Base-by-base conservation (phyloP, 2,329 filamentous ascomycete species). In the Exophiala xenobiotica region DNA sequence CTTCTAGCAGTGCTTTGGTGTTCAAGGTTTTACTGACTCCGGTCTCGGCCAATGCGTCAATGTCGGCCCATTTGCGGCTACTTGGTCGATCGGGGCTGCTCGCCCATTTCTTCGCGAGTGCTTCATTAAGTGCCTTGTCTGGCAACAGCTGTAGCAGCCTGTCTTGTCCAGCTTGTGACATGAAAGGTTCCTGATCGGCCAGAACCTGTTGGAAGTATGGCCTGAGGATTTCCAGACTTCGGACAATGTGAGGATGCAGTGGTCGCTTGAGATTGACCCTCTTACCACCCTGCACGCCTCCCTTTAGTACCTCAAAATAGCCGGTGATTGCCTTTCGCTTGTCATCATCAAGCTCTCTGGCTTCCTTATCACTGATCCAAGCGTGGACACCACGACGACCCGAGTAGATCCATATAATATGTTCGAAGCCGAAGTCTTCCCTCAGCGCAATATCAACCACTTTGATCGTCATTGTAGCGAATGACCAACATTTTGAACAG, bases 361-460 rank as follows among this genome's bases (percentile, higher is more conserved):
- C 93, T 51, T 86, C 85, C 65, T 87, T 88, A 68, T 99, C 93
- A 67, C 92, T 97, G 8, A 99, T 88, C 93, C 93, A 99, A 4
- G 93, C 93, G 83, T 99, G 93, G 23, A 88, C 91, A 74, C 93
- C 93, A 79, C 93, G 83, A 70, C 93, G 87, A 61, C 93, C 93
- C 0, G 93, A 99, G 71, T 99, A 99, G 5, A 99, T 91, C 93
- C 93, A 99, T 70, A 99, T 79, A 65, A 99, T 92, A 70, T 99
- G 92, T 66, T 88, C 85, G 72, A 96, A 99, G 39, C 91, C 93
- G 73, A 99, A 96, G 70, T 99, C 93, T 16, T 97, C 90, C 46
- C 90, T 80, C 61, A 99, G 71, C 0, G 91, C 90, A 9, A 82
- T 78, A 68, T 97, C 92, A 9, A 97, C 78, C 12, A 96, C 90